Conservation (phyloP, 768 basidiomycete species). For the Suillus lakei region DNA sequence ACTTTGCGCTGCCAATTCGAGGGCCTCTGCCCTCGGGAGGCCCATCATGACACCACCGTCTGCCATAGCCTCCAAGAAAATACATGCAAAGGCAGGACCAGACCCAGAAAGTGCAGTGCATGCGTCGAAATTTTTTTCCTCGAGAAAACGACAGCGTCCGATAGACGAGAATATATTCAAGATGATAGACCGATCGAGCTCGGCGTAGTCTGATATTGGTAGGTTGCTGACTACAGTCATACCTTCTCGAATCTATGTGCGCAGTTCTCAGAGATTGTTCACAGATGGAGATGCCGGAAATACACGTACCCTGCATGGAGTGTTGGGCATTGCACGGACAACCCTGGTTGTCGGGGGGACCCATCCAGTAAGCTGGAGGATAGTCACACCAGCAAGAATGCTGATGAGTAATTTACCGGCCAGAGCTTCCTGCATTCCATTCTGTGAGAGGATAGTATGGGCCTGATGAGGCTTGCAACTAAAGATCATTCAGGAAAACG, state of each 20-base stretch:
- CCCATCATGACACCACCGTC: constrained; percentile 99
- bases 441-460: constrained; percentile 67
- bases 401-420: constrained; percentile 93
- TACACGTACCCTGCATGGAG: constrained; percentile 82
- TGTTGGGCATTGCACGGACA: constrained; percentile 98
- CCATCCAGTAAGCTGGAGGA: constrained; percentile 77
- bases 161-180: constrained; percentile 97
- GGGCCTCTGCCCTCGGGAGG: constrained; percentile 87
- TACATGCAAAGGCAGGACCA: constrained; percentile 95
- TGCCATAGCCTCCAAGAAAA: constrained; percentile 97
- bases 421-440: constrained; percentile 83
- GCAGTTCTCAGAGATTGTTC: constrained; percentile 1
- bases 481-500: constrained; percentile 10
- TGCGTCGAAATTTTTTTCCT: constrained; percentile 98
- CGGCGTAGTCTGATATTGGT: constrained; percentile 49
- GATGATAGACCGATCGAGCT: constrained; percentile 72
- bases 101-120: constrained; percentile 96
- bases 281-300: background rate
- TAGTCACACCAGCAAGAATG: constrained; percentile 96
- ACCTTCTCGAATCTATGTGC: constrained; percentile 89
- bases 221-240: constrained; percentile 94
- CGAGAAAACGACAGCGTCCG: constrained; percentile 93
- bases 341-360: constrained; percentile 80
- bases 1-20: constrained; percentile 97
- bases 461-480: constrained; percentile 97